Evolutionary conservation across 768 basidiomycete genomes (phyloP), one percentile per base, ranked within the genome.

Genomic region (Leccinum ochraceum): DNA sequence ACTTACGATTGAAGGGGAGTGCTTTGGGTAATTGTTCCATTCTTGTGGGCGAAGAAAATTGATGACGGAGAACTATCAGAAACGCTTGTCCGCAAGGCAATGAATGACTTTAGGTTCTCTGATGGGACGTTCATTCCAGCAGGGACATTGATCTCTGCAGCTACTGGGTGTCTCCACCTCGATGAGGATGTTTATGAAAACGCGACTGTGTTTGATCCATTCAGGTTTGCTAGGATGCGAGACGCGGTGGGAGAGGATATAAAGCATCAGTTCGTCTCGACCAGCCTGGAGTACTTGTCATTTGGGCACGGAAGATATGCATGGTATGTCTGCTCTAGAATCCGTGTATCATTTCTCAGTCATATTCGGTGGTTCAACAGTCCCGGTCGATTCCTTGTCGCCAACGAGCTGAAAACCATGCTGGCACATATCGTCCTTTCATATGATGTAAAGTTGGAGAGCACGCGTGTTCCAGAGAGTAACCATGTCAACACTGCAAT

Each of bases 221-320:
- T 80, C 70, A 80, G 84, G 16, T 85, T 83, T 62, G 73, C 73
- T 3, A 66, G 74, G 10, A 72, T 77, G 62, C 66, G 74, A 56
- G 74, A 79, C n/a, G 69, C 74, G 3, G 52, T 32, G 17, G 76
- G 66, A 2, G 77, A 78, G 28, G 61, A n/a, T 16, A 8, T 20
- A 3, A 53, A 36, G 4, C 13, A 53, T 53, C 17, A 32, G 8
- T 20, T 53, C 9, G 17, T 8, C 30, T 32, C 52, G 32, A 53
- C 52, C 6, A 13, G 30, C 17, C 32, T n/a, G 10, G 52, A 53
- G 17, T 53, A 53, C 17, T 20, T 53, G n/a, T 30, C 32, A n/a
- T 53, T 53, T 53, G 52, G 52, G 10, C 52, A 53, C 20, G 52
- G 52, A 9, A 53, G 26, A 53, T n/a, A 32, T 32, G 28, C 52